These are phyloP conservation scores for Schwanniomyces etchellsii DNA, from an alignment of 1,139 yeast species.

Conservation along the genomic window DNA sequence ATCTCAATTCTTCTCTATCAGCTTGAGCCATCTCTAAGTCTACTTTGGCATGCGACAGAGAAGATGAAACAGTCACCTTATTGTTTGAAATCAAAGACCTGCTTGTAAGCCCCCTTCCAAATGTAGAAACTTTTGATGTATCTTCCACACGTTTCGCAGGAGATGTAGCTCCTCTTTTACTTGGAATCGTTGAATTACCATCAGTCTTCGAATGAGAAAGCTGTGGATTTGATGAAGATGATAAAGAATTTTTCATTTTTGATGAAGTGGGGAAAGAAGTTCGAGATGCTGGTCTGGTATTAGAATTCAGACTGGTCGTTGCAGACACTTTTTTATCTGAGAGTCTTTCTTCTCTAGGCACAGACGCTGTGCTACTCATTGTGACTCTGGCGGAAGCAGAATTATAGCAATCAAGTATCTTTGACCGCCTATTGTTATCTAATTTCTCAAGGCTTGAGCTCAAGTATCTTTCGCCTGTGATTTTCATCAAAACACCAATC, in stretches of 20 bases:
- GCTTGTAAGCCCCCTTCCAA: conserved; percentile 34
- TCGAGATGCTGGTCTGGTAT: conserved; percentile 5
- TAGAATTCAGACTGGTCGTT: conserved; percentile 7
- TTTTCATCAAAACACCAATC: conserved; percentile 78
- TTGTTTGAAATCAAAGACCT: conserved; percentile 25
- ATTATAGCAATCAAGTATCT: conserved; percentile 58
- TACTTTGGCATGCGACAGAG: conserved; percentile 9
- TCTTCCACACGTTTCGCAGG: conserved; percentile 48
- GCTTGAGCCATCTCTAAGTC: conserved; percentile 11
- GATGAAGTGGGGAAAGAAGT: conserved; percentile 5
- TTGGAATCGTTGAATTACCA: conserved; percentile 34
- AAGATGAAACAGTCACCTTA: conserved; percentile 7
- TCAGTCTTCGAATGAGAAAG: background rate
- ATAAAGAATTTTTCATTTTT: conserved; percentile 7
- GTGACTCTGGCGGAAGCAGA: conserved; percentile 21
- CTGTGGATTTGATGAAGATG: conserved; percentile 13
- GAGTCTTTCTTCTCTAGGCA: no score
- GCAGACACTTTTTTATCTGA: conserved; percentile 6
- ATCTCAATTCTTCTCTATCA: conserved; percentile 46
- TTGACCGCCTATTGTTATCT: conserved; percentile 68
- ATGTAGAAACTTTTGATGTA: conserved; percentile 21
- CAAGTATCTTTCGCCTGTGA: conserved; percentile 70
- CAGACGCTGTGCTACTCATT: conserved; percentile 3
- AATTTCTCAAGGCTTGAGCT: conserved; percentile 56
- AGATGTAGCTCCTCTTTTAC: conserved; percentile 62